Evolutionary conservation across 2,329 filamentous ascomycete species (phyloP), one percentile per base, ranked within the genome.

Genomic region (Didymella lethalis): DNA sequence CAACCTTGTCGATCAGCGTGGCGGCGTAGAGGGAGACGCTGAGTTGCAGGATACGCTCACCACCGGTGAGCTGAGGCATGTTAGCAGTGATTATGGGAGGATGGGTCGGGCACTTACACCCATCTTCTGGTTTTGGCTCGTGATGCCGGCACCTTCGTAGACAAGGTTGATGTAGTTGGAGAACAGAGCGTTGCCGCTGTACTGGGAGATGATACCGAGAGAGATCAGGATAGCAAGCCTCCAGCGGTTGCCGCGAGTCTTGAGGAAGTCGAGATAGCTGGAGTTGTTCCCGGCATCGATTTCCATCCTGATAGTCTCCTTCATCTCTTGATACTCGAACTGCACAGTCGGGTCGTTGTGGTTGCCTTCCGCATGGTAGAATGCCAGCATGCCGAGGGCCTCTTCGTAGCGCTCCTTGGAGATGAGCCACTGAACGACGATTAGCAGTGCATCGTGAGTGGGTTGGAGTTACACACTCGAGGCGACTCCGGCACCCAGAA

Each of bases 261-360:
- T 78, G 65, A 90, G 54, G 64, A 90, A 88, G 69, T 89, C 86
- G 12, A 84, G 59, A 72, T 88, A 90, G 64, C 78, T 83, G 51
- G 82, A 84, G 18, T 80, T 77, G 47, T 70, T 80, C 52, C 79
- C 75, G 45, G 78, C 77, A 48, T 81, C 73, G 57, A 80, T 80
- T 69, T 90, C 88, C 64, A 87, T 76, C 41, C 79, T 75, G 61
- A 90, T 84, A 14, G 86, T 88, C 66, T 88, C 83, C 66, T 83
- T 84, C 77, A 90, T 90, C 76, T 90, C 87, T 53, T 82, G 82
- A 73, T 84, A 88, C 71, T 90, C 86, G 71, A 87, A 87, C 66
- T 88, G 84, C 11, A 90, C 88, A 0, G 85, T 85, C 3, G 84
- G 71, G 67, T 89, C 84, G 70, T 84, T 80, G 44, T 70, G 72